Evolutionary conservation across 2,329 filamentous ascomycete species (phyloP), one percentile per base, ranked within the genome.

Genomic region (Ascocoryne sarcoides): DNA sequence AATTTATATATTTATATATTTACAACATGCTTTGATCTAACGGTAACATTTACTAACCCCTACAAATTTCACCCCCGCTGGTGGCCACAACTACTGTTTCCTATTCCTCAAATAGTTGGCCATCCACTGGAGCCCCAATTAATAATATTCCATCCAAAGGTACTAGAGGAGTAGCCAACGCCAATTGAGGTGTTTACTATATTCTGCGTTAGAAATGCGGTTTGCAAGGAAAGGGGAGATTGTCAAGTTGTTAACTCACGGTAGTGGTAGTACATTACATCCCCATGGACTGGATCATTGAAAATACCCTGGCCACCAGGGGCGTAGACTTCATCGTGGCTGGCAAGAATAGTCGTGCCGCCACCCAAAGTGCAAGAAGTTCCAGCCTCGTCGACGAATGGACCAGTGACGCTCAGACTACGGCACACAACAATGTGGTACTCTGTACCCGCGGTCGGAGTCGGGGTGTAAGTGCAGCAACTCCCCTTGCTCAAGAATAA

Each of bases 351-450:
- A 3, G 73, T 60, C 0, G 73, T 79, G 2, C 79, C 79, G n/a
- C 79, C 77, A 29, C 73, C 70, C 8, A 62, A 51, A 1, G 62
- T 68, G 55, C 77, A 82, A 21, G 64, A 59, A 14, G 53, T 61
- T 2, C 76, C 76, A 32, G 53, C 53, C 38, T 66, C 60, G 51
- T 82, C 78, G 29, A 68, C 72, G 52, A 75, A 83, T 2, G 62
- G 63, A 1, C 74, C 66, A 1, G 62, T 71, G 10, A 68, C 64
- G 5, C 58, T 65, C 1, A 57, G 62, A 3, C 70, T 73, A 9
- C 75, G 62, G 61, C 79, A 82, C 12, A 79, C 75, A 52, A 70
- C 70, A 54, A 83, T 76, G 55, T 73, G 73, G 58, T 83, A 83
- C 59, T 82, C 78, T 14, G 64, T 60, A 3, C 76, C 77, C 0